phyloP scores from a whole-genome alignment of 768 basidiomycete genomes.

The Tylopilus balloui region DNA sequence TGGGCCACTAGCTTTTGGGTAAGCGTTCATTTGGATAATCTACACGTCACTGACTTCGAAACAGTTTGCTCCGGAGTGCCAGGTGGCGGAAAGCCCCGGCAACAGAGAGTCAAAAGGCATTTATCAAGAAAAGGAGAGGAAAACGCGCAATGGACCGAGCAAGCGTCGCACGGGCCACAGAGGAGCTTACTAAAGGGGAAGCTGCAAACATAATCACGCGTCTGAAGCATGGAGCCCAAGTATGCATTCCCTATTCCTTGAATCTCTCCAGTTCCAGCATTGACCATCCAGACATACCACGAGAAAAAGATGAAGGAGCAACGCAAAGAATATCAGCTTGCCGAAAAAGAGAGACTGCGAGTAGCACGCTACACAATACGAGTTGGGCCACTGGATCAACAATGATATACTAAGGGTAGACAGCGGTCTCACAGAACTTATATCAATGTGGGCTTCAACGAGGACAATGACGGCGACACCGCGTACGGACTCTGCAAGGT shows the following conservation, averaged over 20 bases:
- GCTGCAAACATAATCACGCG: constrained; percentile 78
- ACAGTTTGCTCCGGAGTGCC: constrained; percentile 58
- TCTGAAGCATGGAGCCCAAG: constrained; percentile 71
- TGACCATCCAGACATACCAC: constrained; percentile 44
- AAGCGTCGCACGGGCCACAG: constrained; percentile 28
- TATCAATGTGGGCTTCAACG: constrained; percentile 8
- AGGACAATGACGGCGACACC: constrained; percentile 61
- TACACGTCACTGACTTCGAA: constrained; percentile 1
- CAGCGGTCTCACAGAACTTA: neutral
- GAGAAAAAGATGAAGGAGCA: constrained; percentile 46
- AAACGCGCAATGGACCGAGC: constrained; percentile 23
- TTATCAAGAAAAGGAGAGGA: constrained; percentile 52
- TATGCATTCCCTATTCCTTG: constrained; percentile 24
- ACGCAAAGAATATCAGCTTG: constrained; percentile 32
- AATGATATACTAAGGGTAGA: constrained; percentile 8
- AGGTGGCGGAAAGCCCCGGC: constrained; percentile 63
- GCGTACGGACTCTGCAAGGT: constrained; percentile 55
- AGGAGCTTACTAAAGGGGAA: constrained; percentile 65
- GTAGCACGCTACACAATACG: constrained; percentile 50
- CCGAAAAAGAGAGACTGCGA: constrained; percentile 48
- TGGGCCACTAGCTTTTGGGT: constrained; percentile 50
- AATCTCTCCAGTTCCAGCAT: neutral
- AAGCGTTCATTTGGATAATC: constrained; percentile 10
- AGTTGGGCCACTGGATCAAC: constrained; percentile 50
- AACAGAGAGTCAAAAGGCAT: constrained; percentile 52